Conservation (phyloP, 1,139 yeast species). For the Magnusiomyces tetraspermus region DNA sequence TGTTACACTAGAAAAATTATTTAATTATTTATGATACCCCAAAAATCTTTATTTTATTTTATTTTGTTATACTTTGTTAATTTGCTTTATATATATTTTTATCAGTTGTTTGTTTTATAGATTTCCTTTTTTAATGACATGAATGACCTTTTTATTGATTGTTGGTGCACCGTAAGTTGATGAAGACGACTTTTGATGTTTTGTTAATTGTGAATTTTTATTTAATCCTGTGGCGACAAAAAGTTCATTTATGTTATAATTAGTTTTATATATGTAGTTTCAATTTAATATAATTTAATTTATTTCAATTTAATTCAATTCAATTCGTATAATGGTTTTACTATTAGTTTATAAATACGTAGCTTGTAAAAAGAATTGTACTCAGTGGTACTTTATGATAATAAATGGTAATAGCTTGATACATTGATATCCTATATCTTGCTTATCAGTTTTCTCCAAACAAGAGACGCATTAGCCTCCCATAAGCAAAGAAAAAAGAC, state of each 20-base stretch:
- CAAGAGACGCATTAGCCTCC: too few relatives aligned
- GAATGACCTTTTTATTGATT: background rate
- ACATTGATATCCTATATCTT: too few relatives aligned
- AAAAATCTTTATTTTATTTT: constrained; percentile 1
- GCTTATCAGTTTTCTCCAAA: too few relatives aligned
- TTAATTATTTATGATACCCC: background rate
- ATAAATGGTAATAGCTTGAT: too few relatives aligned
- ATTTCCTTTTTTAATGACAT: background rate
- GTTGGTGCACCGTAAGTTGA: background rate
- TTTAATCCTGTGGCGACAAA: background rate
- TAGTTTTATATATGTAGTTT: too few relatives aligned
- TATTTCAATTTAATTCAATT: too few relatives aligned
- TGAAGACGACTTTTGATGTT: background rate
- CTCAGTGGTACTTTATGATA: too few relatives aligned
- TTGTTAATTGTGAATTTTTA: background rate
- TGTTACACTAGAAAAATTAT: background rate
- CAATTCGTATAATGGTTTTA: too few relatives aligned
- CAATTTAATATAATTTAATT: too few relatives aligned
- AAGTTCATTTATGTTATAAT: background rate
- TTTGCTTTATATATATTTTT: background rate
- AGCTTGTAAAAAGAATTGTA: too few relatives aligned
- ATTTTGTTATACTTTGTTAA: constrained; percentile 1
- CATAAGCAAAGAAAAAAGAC: too few relatives aligned
- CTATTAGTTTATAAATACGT: too few relatives aligned
- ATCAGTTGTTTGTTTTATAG: background rate